Conservation (phyloP, 139 green algal species). For the Chlorokybus atmophyticus region DNA sequence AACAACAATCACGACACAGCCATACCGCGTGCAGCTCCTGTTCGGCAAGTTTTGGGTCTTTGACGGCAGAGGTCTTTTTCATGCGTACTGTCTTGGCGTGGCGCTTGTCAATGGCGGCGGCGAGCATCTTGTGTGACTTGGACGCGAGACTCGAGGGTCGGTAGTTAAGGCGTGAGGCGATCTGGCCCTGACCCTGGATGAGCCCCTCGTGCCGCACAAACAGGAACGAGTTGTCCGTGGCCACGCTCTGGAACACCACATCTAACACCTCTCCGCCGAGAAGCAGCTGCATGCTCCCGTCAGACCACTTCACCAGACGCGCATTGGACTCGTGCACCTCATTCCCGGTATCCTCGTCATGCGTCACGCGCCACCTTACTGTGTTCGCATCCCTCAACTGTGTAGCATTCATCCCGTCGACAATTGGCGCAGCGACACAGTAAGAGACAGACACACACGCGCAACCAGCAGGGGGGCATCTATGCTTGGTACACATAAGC, state of each 20-base stretch:
- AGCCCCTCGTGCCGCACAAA: conserved; percentile 1
- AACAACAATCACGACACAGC: too few relatives aligned
- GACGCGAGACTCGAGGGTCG: conserved; percentile 45
- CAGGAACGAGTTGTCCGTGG: conserved; percentile 5
- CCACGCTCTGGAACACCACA: conserved; percentile 7
- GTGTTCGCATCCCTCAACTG: too few relatives aligned
- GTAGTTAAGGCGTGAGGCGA: conserved; percentile 46
- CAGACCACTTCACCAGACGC: conserved; percentile 32
- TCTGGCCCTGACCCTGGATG: conserved; percentile 50
- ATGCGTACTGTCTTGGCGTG: conserved; percentile 32
- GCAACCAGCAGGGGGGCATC: too few relatives aligned
- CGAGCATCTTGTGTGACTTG: conserved; percentile 46
- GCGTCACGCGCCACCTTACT: too few relatives aligned
- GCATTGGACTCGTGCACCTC: conserved; percentile 33
- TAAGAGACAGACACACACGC: too few relatives aligned
- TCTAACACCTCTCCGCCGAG: conserved; percentile 29
- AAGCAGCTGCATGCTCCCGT: conserved; percentile 23
- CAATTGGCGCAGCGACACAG: too few relatives aligned
- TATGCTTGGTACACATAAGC: too few relatives aligned
- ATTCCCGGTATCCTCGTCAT: too few relatives aligned
- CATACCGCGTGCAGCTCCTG: too few relatives aligned
- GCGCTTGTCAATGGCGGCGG: conserved; percentile 27
- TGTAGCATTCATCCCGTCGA: too few relatives aligned
- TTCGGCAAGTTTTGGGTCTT: conserved; percentile 51
- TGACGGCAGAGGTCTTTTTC: conserved; percentile 16